Base-by-base conservation (phyloP, 495 filamentous ascomycete genomes). In the Lichenothelia convexa region DNA sequence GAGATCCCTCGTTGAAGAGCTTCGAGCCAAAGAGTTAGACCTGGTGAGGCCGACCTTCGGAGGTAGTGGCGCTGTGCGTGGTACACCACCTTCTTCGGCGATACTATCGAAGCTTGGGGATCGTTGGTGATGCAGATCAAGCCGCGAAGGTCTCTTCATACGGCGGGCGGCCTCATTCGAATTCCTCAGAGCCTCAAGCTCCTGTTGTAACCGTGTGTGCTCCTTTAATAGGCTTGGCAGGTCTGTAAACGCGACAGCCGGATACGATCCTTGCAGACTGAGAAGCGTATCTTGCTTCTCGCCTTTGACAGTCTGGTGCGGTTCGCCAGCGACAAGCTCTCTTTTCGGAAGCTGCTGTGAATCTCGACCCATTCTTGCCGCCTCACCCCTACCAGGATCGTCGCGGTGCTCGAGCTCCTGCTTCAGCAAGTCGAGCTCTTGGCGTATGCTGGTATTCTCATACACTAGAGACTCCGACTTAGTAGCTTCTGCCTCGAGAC, bases 381-480 rank as follows among this genome's bases (percentile, higher is more conserved):
- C 24, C 8, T 27, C 8, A 7, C 8, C 24, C 13, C 7, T 7
- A 27, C 24, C 24, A n/a, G n/a, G n/a, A n/a, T n/a, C n/a, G n/a
- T n/a, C n/a, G n/a, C n/a, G n/a, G n/a, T n/a, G n/a, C 24, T 27
- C 8, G 24, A 8, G 7, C 48, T 89, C 76, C 15, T 65, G 68
- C 42, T 67, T 65, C 21, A 91, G 60, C 0, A 63, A 63, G 38
- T 80, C 65, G 31, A 87, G 59, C 47, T 93, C 82, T 47, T 86
- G 80, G 46, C 83, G 77, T 67, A 84, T 70, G 44, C 75, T 72
- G 20, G 78, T 65, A 39, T 76, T 69, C 43, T 89, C 81, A 47
- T 81, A 84, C 4, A 67, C 68, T 27, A 83, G 60, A 40, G 67
- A 71, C 36, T 80, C 71, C 12, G 68, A 59, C 36, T 84, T 73